Conservation (phyloP, 495 filamentous ascomycete species). For the Xylaria palmicola region DNA sequence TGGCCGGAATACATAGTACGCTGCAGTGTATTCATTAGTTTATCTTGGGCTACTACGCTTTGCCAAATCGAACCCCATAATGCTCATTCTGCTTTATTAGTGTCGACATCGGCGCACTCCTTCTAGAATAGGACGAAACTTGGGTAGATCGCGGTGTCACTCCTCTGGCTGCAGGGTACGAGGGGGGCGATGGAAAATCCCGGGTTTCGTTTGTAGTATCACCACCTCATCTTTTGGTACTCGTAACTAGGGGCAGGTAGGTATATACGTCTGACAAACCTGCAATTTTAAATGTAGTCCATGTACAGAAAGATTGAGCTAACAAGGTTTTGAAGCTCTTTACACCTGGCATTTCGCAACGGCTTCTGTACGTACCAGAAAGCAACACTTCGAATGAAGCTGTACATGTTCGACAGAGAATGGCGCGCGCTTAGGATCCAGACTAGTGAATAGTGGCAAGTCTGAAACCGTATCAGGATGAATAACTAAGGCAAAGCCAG, state of each 20-base stretch:
- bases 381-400: not conserved
- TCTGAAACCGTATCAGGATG: not conserved
- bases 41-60: constrained; percentile 7
- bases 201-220: not conserved
- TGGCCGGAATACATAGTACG: not conserved
- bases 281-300: not conserved
- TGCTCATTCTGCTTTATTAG: not conserved
- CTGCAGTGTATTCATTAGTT: not conserved
- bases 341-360: not conserved
- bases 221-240: not conserved
- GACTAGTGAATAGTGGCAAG: not conserved
- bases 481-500: not conserved
- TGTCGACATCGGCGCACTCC: not conserved
- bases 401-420: not conserved
- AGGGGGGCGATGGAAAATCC: not conserved
- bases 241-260: not conserved
- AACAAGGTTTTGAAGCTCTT: not conserved
- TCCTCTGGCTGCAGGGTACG: not conserved
- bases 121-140: not conserved
- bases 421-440: not conserved
- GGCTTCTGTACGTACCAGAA: not conserved
- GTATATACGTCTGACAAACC: not conserved
- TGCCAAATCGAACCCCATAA: constrained; percentile 5
- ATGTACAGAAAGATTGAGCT: not conserved
- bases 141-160: constrained; percentile 2